Conservation (phyloP, 176 grass and related monocot genomes). For the Tillandsia leiboldiana region DNA sequence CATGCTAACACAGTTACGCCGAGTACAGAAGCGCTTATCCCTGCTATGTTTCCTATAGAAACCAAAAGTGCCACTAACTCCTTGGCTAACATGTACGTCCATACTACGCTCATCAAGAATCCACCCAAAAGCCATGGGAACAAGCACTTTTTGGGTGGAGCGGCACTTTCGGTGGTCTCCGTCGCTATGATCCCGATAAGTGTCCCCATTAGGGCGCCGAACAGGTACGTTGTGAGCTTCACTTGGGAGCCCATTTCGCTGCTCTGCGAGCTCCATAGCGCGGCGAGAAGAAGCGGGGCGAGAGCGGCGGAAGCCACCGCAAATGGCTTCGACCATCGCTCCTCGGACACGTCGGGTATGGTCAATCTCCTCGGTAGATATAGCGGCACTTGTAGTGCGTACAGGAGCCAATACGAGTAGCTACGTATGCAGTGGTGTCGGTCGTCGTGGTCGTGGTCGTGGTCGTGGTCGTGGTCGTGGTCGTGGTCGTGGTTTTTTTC, state of each 20-base stretch:
- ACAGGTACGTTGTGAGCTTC: constrained; percentile 8
- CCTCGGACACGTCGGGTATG: constrained; percentile 50
- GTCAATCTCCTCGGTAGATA: constrained; percentile 46
- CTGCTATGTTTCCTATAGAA: constrained; percentile 8
- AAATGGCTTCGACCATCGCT: constrained; percentile 54
- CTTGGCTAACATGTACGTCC: constrained; percentile 41
- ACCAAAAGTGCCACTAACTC: constrained; percentile 50
- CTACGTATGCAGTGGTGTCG: background rate
- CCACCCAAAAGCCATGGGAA: constrained; percentile 43
- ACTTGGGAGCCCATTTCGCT: constrained; percentile 3
- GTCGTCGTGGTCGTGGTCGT: too few relatives aligned
- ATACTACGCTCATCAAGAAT: constrained; percentile 59
- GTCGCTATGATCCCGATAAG: constrained; percentile 21
- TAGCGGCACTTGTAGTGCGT: constrained; percentile 29
- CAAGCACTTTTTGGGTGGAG: constrained; percentile 25
- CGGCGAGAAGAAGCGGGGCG: constrained; percentile 34
- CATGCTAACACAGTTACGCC: constrained; percentile 61
- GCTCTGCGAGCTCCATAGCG: constrained; percentile 30
- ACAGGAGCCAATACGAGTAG: background rate
- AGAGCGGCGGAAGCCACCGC: constrained; percentile 39
- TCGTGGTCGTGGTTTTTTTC: too few relatives aligned
- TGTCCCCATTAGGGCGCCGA: constrained; percentile 13
- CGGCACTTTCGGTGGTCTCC: constrained; percentile 20
- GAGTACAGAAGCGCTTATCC: constrained; percentile 37
- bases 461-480: too few relatives aligned